Evolutionary conservation across 495 filamentous ascomycete genomes (phyloP), one percentile per base, ranked within the genome.

Genomic region (Chaetomium tenue): DNA sequence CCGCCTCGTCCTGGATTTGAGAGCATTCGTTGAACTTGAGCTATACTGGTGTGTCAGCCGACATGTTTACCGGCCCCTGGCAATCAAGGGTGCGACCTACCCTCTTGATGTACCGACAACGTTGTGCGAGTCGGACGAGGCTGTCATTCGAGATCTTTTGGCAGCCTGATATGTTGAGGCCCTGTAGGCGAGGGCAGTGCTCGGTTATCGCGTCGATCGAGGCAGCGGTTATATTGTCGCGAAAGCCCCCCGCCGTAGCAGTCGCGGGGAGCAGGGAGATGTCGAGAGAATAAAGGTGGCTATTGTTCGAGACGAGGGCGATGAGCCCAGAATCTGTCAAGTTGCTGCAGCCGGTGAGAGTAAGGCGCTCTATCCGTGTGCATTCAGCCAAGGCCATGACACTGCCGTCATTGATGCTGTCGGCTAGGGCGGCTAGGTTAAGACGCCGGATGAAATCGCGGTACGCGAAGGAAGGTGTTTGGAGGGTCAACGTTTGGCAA

Each of bases 11-110:
- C 18, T 87, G 91, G 20, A 97, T 76, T 71, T 94, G 87, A 20
- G 72, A 69, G 71, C 95, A 96, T 25, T 91, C 88, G 74, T 98
- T 98, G 58, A 99, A 82, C 84, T 99, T 99, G 62, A 99, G 82
- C 89, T 96, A 73, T 63, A 76, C 74, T 58, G 64, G 28, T 15
- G 33, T 16, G 66, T 81, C 62, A 75, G 69, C 65, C 67, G 64
- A 8, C 33, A 11, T 15, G 26, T 47, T 16, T 33, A 0, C 16
- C n/a, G 48, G 5, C 37, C 20, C 53, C 13, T 47, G 47, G 33
- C 20, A 22, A 25, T 46, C 52, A 55, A 58, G 16, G 8, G 11
- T 11, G 25, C 15, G 66, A 78, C 86, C 72, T 80, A 96, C 92
- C 68, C 95, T 83, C 76, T 97, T 97, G 65, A 99, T 81, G 70